These are phyloP conservation scores for Kluyveromyces wickerhamii DNA, from an alignment of 805 yeast genomes.

Conservation along the genomic window DNA sequence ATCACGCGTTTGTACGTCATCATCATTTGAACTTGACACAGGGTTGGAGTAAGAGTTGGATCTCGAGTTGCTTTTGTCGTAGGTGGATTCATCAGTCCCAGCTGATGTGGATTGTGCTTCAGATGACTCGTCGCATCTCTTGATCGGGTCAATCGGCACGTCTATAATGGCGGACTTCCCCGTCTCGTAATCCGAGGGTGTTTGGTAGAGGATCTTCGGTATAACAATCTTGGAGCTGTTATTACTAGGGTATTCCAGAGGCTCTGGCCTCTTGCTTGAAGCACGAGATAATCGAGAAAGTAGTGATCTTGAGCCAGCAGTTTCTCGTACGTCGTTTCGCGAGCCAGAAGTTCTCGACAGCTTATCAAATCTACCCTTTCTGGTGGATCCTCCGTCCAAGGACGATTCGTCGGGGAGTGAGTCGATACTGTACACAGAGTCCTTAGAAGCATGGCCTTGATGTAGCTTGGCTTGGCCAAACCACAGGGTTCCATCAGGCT, in stretches of 20 bases:
- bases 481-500: slow-evolving; percentile 25
- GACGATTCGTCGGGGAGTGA: slow-evolving; percentile 1
- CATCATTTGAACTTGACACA: not conserved
- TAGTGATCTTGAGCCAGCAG: not conserved
- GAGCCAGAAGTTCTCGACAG: not conserved
- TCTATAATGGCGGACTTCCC: slow-evolving; percentile 4
- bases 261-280: slow-evolving; percentile 1
- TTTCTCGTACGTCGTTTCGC: not conserved
- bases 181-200: not conserved
- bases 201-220: slow-evolving; percentile 4
- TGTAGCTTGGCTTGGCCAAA: slow-evolving; percentile 7
- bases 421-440: not conserved
- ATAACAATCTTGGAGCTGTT: slow-evolving; percentile 1
- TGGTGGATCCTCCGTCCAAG: not conserved
- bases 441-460: not conserved
- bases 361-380: not conserved
- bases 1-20: not conserved
- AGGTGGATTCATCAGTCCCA: no score
- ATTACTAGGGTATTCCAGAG: not conserved
- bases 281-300: slow-evolving; percentile 1
- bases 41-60: not conserved
- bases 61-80: not conserved
- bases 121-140: not conserved
- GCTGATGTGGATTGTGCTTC: no score
- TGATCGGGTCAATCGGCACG: slow-evolving; percentile 1